A percentile compares a stretch with the other conserved stretches of the same genome.
Conservation (phyloP, 495 filamentous ascomycete genomes). For the Elaphomyces granulatus region DNA sequence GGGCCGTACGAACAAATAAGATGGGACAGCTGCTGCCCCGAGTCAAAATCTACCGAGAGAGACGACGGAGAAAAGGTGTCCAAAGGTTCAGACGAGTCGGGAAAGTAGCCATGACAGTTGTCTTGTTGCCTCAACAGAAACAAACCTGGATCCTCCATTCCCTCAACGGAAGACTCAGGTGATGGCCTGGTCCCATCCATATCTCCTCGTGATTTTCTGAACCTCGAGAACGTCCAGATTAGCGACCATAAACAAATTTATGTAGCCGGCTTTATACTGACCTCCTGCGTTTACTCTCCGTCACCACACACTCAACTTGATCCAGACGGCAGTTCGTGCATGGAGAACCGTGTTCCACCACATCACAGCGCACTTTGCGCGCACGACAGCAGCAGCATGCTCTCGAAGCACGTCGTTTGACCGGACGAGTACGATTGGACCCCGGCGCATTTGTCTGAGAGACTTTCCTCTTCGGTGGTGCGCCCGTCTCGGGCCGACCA, state of each 20-base stretch:
- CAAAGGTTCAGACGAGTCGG: constrained; percentile 6
- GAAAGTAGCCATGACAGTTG: constrained; percentile 13
- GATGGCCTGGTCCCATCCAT: constrained; percentile 18
- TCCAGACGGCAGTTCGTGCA: constrained; percentile 86
- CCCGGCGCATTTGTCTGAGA: constrained; percentile 25
- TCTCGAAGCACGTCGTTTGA: constrained; percentile 73
- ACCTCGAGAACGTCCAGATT: background rate
- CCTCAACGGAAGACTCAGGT: constrained; percentile 24
- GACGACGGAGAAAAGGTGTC: constrained; percentile 30
- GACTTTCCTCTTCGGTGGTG: constrained; percentile 30
- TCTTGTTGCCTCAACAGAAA: constrained; percentile 18
- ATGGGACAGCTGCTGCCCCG: constrained; percentile 36
- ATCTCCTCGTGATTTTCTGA: constrained; percentile 33
- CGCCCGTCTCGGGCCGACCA: constrained; percentile 17
- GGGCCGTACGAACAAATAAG: constrained; percentile 29
- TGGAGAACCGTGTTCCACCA: constrained; percentile 71
- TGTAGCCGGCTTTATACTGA: constrained; percentile 14
- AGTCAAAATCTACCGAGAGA: constrained; percentile 28
- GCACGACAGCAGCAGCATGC: constrained; percentile 78
- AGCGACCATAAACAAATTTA: background rate
- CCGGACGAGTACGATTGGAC: constrained; percentile 34
- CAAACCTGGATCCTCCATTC: constrained; percentile 21
- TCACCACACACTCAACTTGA: constrained; percentile 75
- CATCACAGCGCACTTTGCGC: constrained; percentile 89
- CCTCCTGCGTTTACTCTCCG: constrained; percentile 82